Base-by-base conservation (phyloP, 106 monocot genomes). In the Gastrodia elata region DNA sequence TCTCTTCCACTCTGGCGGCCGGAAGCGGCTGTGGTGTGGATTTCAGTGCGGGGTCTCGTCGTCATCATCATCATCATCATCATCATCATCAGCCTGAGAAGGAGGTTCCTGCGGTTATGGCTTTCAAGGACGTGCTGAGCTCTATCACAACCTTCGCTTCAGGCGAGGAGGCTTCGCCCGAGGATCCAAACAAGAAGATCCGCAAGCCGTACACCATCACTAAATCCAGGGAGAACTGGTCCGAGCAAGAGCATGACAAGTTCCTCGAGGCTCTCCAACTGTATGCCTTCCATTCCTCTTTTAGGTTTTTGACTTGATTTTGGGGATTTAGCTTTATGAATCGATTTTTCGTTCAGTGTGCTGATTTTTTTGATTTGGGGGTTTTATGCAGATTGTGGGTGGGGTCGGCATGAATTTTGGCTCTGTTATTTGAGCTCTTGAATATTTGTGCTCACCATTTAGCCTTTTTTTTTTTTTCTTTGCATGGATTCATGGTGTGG, bases 211-310 rank as follows among this genome's bases (percentile, higher is more conserved):
- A 83, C 42, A 83, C 83, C 67, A 83, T 87, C 30, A 87, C 87
- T 44, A 83, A 87, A 73, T 87, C 87, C 27, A 68, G 87, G 64
- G 87, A 87, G 81, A 87, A 83, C 87, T 87, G 87, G 87, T 83
- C 87, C 10, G 87, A 87, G 73, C 87, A 83, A 72, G 87, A 87
- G 68, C 87, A 87, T 72, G 87, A 87, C 75, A 83, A 81, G 43
- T 87, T 87, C 74, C 76, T 87, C 22, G 87, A 87, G 72, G 80
- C 83, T 9, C 83, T 87, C 20, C 87, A 83, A 73, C 87, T 87
- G 87, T 87, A 73, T 37, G 80, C 9, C 10, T 7, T 46, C 11
- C 26, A 4, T 34, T 9, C 30, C 57, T 65, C 2, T 69, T 15
- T 43, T 59, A 30, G 59, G 28, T 59, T 28, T 42, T 28, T 59